These are phyloP conservation scores for Pseudoturritis turrita DNA, from an alignment of 345 rosid species.

Conservation along the genomic window DNA sequence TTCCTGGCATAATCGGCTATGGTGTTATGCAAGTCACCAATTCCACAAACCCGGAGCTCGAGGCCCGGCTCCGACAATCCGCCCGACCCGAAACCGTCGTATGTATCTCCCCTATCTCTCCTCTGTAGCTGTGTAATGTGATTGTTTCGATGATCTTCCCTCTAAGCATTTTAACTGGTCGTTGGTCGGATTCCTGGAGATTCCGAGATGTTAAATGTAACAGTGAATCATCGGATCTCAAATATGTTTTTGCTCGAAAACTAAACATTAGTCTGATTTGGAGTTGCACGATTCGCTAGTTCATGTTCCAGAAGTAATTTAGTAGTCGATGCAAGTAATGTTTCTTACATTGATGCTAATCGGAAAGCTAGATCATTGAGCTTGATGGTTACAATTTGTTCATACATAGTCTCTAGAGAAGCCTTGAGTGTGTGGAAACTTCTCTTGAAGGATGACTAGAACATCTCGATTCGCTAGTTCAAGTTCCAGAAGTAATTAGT, in stretches of 20 bases:
- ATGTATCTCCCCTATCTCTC: not conserved
- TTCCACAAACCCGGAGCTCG: slow-evolving; percentile 69
- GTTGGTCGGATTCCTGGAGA: slow-evolving; percentile 5
- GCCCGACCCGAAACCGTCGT: slow-evolving; percentile 84
- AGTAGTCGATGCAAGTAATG: not conserved
- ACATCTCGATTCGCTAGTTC: not conserved
- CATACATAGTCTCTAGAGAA: too few species aligned
- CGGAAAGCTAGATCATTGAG: not conserved
- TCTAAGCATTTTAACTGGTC: not conserved
- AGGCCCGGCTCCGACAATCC: slow-evolving; percentile 69
- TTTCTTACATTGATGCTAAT: not conserved
- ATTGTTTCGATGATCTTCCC: not conserved
- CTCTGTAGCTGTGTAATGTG: not conserved
- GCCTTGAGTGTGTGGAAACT: not conserved
- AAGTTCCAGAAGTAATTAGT: not conserved
- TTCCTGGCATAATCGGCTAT: slow-evolving; percentile 85
- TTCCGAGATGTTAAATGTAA: not conserved
- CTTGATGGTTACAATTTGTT: not conserved
- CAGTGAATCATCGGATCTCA: not conserved
- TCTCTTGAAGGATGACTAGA: not conserved
- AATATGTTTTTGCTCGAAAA: not conserved
- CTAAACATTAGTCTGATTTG: not conserved
- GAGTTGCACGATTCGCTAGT: not conserved
- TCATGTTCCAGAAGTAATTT: not conserved
- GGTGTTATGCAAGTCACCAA: slow-evolving; percentile 85